Conservation (phyloP, 148 eudicot species). For the Rhododendron ferrugineum region DNA sequence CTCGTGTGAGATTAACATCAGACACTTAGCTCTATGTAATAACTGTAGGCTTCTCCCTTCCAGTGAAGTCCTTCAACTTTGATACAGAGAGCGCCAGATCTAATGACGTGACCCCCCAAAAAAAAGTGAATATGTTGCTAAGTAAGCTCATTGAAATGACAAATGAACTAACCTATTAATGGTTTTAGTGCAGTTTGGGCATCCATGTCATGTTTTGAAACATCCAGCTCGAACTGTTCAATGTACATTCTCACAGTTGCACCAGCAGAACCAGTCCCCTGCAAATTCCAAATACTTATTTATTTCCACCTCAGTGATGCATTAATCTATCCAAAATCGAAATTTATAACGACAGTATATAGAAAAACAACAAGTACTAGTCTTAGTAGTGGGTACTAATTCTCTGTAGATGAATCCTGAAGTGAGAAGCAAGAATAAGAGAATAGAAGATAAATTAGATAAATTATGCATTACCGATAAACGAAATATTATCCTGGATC, state of each 20-base stretch:
- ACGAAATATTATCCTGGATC: constrained; percentile 89
- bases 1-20: constrained; percentile 6
- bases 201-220: constrained; percentile 74
- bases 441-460: not conserved
- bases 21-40: constrained; percentile 43
- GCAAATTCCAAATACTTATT: constrained; percentile 17
- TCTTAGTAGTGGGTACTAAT: not conserved
- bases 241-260: constrained; percentile 85
- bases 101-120: constrained; percentile 13
- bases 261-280: constrained; percentile 99
- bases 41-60: constrained; percentile 85
- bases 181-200: constrained; percentile 91
- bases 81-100: constrained; percentile 71
- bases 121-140: not conserved
- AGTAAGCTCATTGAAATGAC: not conserved
- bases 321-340: not conserved
- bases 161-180: constrained; percentile 59
- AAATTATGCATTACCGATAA: constrained; percentile 50
- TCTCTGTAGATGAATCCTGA: not conserved
- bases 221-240: constrained; percentile 90
- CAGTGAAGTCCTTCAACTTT: constrained; percentile 76
- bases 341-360: not conserved
- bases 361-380: not conserved
- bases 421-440: not conserved
- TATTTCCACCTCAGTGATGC: not conserved